Conservation (phyloP, 345 rosid species). For the Gossypium sturtianum region DNA sequence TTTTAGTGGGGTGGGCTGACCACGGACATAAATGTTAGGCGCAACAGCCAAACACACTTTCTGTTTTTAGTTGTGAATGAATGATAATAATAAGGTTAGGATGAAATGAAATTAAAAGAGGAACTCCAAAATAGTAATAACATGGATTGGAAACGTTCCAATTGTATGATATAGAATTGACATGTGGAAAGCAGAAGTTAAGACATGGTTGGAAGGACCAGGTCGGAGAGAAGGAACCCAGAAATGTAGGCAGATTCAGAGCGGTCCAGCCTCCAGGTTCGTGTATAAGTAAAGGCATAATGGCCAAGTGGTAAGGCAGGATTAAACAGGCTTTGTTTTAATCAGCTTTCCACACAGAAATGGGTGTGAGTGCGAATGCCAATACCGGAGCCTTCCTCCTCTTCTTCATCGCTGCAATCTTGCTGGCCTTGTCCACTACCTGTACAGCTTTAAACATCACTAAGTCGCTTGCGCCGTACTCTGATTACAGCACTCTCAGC, state of each 20-base stretch:
- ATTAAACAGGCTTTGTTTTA: constrained; percentile 7
- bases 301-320: background rate
- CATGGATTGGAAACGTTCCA: background rate
- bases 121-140: background rate
- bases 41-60: too few relatives aligned
- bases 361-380: constrained; percentile 19
- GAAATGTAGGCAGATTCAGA: background rate
- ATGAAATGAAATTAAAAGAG: background rate
- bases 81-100: background rate
- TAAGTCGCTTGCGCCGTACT: constrained; percentile 23
- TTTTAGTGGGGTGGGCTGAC: background rate
- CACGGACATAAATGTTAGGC: background rate
- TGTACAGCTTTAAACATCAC: constrained; percentile 38
- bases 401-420: constrained; percentile 18
- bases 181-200: background rate
- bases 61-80: background rate
- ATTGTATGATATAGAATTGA: background rate
- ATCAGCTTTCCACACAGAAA: background rate
- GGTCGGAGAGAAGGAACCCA: background rate
- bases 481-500: constrained; percentile 37
- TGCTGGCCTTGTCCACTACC: constrained; percentile 20
- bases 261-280: too few relatives aligned
- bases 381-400: constrained; percentile 20
- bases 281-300: background rate
- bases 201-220: background rate